Evolutionary conservation across 345 rosid genomes (phyloP), one percentile per base, ranked within the genome.

Genomic region (Viola odorata): DNA sequence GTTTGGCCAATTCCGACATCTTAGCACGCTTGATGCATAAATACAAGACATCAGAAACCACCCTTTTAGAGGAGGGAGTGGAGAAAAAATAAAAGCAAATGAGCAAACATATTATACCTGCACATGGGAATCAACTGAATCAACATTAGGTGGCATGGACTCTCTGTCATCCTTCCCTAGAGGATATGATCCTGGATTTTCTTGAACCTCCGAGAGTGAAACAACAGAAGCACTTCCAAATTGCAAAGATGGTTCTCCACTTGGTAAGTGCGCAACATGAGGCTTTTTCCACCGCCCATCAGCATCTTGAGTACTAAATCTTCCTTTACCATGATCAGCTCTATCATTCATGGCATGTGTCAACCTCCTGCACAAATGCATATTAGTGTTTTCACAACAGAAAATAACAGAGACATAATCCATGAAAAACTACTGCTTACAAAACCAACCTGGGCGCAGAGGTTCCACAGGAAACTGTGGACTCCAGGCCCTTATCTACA

Each of bases 1-100:
- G 87, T 76, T 73, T 75, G 57, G 91, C 96, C 60, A 80, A 71
- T 69, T 86, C 98, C 79, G 61, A 82, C 89, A 83, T 82, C 69
- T 70, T 84, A 67, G 82, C 84, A 67, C 78, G 89, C 99, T 95
- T 80, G 71, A 71, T n/a, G n/a, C n/a, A n/a, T 14, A 59, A 48
- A 64, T 56, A 53, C 4, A 39, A 37, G 38, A 38, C 7, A 15
- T 47, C 32, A 47, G 45, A 16, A 40, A 12, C 44, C 10, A 40
- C 16, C 17, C 17, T 23, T 39, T 57, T 47, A 16, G 3, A 17
- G 36, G 37, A 32, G 15, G 38, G 6, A 1, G 5, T 9, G 14
- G 47, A 32, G 45, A 47, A 45, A 50, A 44, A 48, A 50, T 52
- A 17, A 17, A 58, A 49, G 57, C 32, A 57, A 32, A 45, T 32